Evolutionary conservation across 345 rosid species (phyloP), one percentile per base, ranked within the genome.

Genomic region (Ricinus communis): DNA sequence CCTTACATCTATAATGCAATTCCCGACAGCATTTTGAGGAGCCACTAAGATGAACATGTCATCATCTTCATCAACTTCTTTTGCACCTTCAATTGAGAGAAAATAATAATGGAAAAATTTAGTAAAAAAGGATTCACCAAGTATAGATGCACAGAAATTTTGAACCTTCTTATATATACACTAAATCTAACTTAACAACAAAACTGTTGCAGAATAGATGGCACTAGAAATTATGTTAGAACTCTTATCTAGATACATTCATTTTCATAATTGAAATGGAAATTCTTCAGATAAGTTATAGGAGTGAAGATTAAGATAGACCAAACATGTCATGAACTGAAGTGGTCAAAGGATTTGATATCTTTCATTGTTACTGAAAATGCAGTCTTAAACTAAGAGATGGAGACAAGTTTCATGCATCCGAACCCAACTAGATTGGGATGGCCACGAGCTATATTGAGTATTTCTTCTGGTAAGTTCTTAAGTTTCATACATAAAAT

Each of bases 21-120:
- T 94, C 40, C 98, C 98, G 53, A 94, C 91, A 8, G 95, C 98
- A 77, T 94, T 93, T 81, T 94, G 97, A 55, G 98, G 98, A 81
- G 96, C 96, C 70, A 91, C 90, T 80, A 91, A 83, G 78, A 94
- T 87, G 72, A 87, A 94, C 71, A 94, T 73, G 82, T 94, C 98
- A 74, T 94, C 98, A 76, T 87, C 83, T 77, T 94, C 90, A 4
- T 81, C 87, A 75, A 94, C 98, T 74, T 94, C 96, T 71, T 85
- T 71, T 70, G 76, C 96, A 73, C 98, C 98, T 93, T 85, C 59
- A 65, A 50, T 38, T 60, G 56, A 36, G 50, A 62, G 14, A 62
- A 50, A 65, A 65, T 33, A 54, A 27, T 0, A 25, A 1, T 27
- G 21, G 30, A 21, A 24, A 56, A 22, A 22, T 22, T 18, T 8